Base-by-base conservation (phyloP, 768 basidiomycete species). In the Gyrodon lividus region DNA sequence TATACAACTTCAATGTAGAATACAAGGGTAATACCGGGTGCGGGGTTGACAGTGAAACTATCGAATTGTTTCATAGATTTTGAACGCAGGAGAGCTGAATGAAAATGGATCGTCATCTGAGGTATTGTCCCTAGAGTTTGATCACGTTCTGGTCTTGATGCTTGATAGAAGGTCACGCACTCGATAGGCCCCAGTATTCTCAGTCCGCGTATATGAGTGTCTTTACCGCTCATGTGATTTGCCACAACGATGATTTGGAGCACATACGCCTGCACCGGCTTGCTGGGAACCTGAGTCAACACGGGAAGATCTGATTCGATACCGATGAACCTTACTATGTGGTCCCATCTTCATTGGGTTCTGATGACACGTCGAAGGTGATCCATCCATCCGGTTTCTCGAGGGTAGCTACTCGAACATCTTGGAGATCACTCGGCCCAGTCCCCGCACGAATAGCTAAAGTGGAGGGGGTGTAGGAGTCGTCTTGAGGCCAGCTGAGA, bases 221-320 rank as follows among this genome's bases (percentile, higher is more conserved):
- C 97, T 66, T 98, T 98, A 6, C 97, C 97, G 60, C 95, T 98
- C 86, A 97, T 88, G 65, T 98, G 94, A 65, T 98, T 99, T 19
- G 88, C 84, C 13, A 93, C 77, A 43, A 99, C 81, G 52, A 95
- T 86, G 38, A 98, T 77, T 67, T 98, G 93, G 3, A 99, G 70
- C 9, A 98, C 82, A 62, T 96, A 94, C 2, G 92, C 90, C 57
- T 88, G 83, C 12, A 98, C 81, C 0, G 93, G 88, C 65, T 87
- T 91, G 51, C 94, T 96, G 61, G 34, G 22, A 14, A 23, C 47
- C 19, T 40, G 3, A 39, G 34, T 24, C 19, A 45, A 28, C 14
- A 43, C 22, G 24, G 24, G 50, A 20, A 12, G 34, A 20, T 30
- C 23, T 33, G 40, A 2, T 43, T 22, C 19, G 48, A 23, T 19